phyloP scores from a whole-genome alignment of 2,329 filamentous ascomycete species.

The Sporothrix schenckii region DNA sequence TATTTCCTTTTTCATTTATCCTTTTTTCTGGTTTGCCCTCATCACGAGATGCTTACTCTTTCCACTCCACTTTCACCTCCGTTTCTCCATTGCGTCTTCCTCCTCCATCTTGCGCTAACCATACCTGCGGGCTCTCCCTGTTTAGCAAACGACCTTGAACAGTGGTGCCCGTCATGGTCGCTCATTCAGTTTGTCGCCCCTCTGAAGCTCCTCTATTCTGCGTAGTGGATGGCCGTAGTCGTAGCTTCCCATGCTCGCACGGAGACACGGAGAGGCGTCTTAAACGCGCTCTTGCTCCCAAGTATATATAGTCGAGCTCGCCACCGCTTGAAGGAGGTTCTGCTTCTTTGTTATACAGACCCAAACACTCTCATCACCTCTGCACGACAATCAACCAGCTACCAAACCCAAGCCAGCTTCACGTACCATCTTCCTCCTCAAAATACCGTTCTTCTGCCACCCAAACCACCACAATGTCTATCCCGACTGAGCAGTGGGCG shows the following conservation, averaged over 20 bases:
- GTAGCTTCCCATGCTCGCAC: constrained; percentile 9
- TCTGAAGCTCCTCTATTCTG: background rate
- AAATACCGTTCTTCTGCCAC: constrained; percentile 11
- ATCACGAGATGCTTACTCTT: background rate
- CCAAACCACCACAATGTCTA: constrained; percentile 46
- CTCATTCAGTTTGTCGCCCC: constrained; percentile 1
- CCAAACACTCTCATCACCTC: constrained; percentile 14
- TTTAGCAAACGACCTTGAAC: background rate
- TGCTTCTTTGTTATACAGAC: constrained; percentile 20
- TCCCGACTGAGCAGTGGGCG: constrained; percentile 87
- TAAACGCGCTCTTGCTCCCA: background rate
- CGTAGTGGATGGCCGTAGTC: background rate
- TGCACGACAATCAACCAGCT: background rate
- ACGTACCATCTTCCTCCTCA: background rate
- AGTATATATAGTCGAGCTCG: constrained; percentile 32
- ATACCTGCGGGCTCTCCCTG: background rate
- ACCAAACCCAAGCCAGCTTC: constrained; percentile 16
- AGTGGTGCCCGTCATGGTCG: constrained; percentile 11
- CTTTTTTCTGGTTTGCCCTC: background rate
- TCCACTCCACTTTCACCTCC: constrained; percentile 16
- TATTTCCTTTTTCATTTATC: background rate
- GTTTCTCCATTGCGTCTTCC: constrained; percentile 29
- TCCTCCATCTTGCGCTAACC: constrained; percentile 15
- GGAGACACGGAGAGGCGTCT: constrained; percentile 22
- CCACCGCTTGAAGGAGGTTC: background rate